Percentiles rank a stretch among this genome's conserved stretches.
These are phyloP conservation scores for Citeromyces hawaiiensis DNA, from an alignment of 1,139 yeast genomes.

Conservation along the genomic window DNA sequence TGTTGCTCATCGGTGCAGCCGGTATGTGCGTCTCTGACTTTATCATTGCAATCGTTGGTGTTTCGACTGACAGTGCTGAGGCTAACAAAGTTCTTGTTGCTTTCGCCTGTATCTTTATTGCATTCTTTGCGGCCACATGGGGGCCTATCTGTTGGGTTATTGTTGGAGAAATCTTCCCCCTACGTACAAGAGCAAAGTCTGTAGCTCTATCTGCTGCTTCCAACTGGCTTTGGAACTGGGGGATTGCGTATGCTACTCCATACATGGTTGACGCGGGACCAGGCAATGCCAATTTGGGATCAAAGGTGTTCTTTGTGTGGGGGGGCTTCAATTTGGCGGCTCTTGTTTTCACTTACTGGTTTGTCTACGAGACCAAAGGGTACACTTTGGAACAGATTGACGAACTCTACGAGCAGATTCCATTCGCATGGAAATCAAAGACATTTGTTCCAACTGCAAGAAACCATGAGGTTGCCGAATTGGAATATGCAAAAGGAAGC, in stretches of 20 bases:
- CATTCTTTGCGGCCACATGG: conserved; percentile 42
- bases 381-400: conserved; percentile 44
- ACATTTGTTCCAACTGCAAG: not conserved
- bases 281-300: conserved; percentile 39
- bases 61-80: conserved; percentile 16
- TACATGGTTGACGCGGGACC: conserved; percentile 40
- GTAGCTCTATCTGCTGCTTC: conserved; percentile 20
- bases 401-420: conserved; percentile 3
- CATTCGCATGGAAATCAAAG: not conserved
- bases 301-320: conserved; percentile 68
- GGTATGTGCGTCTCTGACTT: conserved; percentile 51
- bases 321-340: conserved; percentile 26
- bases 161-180: conserved; percentile 45
- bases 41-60: conserved; percentile 47
- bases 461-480: not conserved
- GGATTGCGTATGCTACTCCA: conserved; percentile 21
- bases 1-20: conserved; percentile 37
- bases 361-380: conserved; percentile 42
- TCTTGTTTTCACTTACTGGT: conserved; percentile 31
- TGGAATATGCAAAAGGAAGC: not conserved
- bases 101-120: conserved; percentile 37
- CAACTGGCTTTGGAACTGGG: conserved; percentile 25
- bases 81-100: conserved; percentile 26
- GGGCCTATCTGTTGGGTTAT: conserved; percentile 37
- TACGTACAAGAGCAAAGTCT: conserved; percentile 39